Evolutionary conservation across 495 filamentous ascomycete genomes (phyloP), one percentile per base, ranked within the genome.

Genomic region (Neurospora tetrasperma): DNA sequence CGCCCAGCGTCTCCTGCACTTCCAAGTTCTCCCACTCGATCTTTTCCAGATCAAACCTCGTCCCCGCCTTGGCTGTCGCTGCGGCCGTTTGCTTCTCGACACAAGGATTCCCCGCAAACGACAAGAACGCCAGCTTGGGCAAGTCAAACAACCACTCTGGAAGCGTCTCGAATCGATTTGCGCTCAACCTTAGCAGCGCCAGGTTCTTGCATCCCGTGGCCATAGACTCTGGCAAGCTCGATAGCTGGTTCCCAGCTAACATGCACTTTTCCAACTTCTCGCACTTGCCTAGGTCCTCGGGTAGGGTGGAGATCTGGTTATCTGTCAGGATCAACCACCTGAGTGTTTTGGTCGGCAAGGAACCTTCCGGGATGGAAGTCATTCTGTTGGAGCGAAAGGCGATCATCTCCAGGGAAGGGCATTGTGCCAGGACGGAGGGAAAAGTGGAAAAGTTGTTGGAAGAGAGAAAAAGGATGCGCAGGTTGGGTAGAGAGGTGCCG

Each of bases 91-190:
- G 54, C 35, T 76, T 44, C 16, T 73, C 54, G 1, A 77, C 75
- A 72, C 85, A 85, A 8, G 83, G 83, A 72, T 86, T 86, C 3
- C 80, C 80, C 18, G 82, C 82, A 71, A 85, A 85, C 27, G 82
- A 82, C 70, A 85, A 76, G 71, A 83, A 85, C n/a, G 82, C 79
- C 4, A 86, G 79, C 70, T 82, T 76, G 3, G 83, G 83, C 18
- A 86, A 73, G 6, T 14, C 8, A 62, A 85, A 84, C 1, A 85
- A 76, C 81, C 83, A 85, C 10, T 39, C 7, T 84, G 85, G 8
- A 86, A 71, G 16, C 72, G 35, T 40, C 20, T 72, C 40, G 42
- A 86, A 68, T 16, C 75, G 70, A 78, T 86, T 86, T 18, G 78
- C 74, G 39, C 79, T 83, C 23, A 85, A 74, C n/a, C 84, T 72